Conservation (phyloP, 2,329 filamentous ascomycete genomes). For the Penicillium brasilianum region DNA sequence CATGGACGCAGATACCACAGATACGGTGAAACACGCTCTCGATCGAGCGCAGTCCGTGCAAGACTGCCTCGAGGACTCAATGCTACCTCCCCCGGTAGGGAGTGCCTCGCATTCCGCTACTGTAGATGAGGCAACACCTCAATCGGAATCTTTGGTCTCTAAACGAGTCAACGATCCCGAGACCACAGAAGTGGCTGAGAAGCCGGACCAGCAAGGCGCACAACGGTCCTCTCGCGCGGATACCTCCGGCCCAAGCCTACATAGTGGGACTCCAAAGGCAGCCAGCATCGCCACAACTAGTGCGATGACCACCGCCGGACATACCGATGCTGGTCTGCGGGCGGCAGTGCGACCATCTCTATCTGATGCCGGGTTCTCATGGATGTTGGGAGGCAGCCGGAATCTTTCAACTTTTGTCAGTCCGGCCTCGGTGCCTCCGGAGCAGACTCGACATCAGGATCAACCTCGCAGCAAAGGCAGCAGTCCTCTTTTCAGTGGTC, state of each 20-base stretch:
- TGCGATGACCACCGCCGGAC: slow-evolving; percentile 13
- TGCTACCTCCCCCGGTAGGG: slow-evolving; percentile 40
- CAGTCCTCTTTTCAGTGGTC: slow-evolving; percentile 42
- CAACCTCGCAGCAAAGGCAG: slow-evolving; percentile 38
- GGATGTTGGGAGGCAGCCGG: slow-evolving; percentile 55
- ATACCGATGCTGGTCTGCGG: slow-evolving; percentile 25
- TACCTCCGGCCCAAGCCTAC: slow-evolving; percentile 14
- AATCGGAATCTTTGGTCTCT: slow-evolving; percentile 4
- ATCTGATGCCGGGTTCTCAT: slow-evolving; percentile 55
- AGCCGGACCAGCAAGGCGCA: slow-evolving; percentile 12
- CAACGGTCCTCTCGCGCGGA: slow-evolving; percentile 10
- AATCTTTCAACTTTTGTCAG: slow-evolving; percentile 53
- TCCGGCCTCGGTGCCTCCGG: slow-evolving; percentile 50
- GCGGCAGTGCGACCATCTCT: slow-evolving; percentile 47
- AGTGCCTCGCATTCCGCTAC: slow-evolving; percentile 11
- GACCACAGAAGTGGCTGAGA: slow-evolving; percentile 9
- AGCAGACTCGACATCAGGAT: slow-evolving; percentile 46
- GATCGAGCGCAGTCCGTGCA: slow-evolving; percentile 51
- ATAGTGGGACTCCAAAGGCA: slow-evolving; percentile 18
- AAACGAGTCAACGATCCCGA: background rate
- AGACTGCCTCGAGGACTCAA: slow-evolving; percentile 48
- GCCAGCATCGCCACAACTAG: slow-evolving; percentile 12
- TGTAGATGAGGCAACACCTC: slow-evolving; percentile 10
- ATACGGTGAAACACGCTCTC: slow-evolving; percentile 45
- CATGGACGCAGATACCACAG: slow-evolving; percentile 31